Percentiles rank a stretch among this genome's conserved stretches.
phyloP scores from a whole-genome alignment of 495 filamentous ascomycete genomes.

The Thozetella sp. region DNA sequence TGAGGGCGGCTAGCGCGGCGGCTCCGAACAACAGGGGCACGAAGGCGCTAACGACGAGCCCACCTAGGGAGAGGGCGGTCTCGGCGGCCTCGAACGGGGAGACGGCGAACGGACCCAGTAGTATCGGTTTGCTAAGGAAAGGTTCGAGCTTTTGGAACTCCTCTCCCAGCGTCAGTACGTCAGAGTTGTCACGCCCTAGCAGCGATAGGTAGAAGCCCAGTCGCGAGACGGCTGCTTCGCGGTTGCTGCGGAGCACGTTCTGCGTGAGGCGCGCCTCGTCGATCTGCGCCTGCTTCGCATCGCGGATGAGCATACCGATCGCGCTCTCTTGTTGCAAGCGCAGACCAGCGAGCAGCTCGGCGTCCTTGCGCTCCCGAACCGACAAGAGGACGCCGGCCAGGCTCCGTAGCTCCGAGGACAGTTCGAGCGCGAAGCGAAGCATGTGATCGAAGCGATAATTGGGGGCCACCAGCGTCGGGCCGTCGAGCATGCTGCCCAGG shows the following conservation, averaged over 20 bases:
- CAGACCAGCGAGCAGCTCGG: not conserved
- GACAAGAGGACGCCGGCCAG: not conserved
- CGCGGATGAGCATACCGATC: not conserved
- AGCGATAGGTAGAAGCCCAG: not conserved
- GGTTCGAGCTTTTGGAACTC: not conserved
- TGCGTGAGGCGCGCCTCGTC: not conserved
- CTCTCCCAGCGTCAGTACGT: not conserved
- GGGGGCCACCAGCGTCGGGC: constrained; percentile 33
- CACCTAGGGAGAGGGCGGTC: too few relatives aligned
- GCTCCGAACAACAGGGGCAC: too few relatives aligned
- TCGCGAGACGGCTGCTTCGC: not conserved
- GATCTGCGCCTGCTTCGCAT: not conserved
- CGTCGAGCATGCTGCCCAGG: constrained; percentile 19
- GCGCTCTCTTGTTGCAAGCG: not conserved
- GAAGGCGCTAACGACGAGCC: too few relatives aligned
- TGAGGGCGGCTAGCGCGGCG: too few relatives aligned
- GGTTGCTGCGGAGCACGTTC: not conserved
- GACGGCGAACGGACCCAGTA: too few relatives aligned
- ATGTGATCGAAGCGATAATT: constrained; percentile 34
- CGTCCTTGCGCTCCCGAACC: not conserved
- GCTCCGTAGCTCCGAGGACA: constrained; percentile 22
- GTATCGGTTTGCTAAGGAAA: too few relatives aligned
- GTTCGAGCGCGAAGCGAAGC: constrained; percentile 26
- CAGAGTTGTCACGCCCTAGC: not conserved
- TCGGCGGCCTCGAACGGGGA: too few relatives aligned